These are phyloP conservation scores for Ophiostoma angusticollis DNA, from an alignment of 2,329 filamentous ascomycete genomes.

Conservation along the genomic window DNA sequence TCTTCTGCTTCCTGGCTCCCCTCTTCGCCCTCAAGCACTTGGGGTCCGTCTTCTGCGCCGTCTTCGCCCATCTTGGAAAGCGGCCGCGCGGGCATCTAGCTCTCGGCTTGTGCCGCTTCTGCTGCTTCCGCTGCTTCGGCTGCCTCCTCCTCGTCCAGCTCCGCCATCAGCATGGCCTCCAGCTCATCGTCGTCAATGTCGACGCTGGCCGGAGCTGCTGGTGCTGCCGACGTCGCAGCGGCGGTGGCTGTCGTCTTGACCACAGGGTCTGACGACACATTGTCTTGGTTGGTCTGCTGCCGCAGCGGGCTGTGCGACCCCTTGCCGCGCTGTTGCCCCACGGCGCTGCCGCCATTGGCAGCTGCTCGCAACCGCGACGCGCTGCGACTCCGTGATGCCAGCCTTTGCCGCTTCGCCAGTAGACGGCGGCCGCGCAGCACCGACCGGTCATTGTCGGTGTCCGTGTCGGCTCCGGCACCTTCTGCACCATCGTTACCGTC, in stretches of 20 bases:
- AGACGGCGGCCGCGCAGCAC: conserved; percentile 23
- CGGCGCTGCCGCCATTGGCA: conserved; percentile 20
- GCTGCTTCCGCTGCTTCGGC: conserved; percentile 10
- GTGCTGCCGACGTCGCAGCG: background rate
- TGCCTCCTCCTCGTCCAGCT: conserved; percentile 36
- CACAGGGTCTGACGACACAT: conserved; percentile 1
- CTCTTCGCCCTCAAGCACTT: background rate
- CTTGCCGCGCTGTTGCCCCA: background rate
- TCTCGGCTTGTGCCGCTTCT: background rate
- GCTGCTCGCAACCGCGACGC: conserved; percentile 28
- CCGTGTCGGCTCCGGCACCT: conserved; percentile 18
- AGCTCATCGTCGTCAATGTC: conserved; percentile 42
- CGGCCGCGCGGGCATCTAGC: conserved; percentile 8
- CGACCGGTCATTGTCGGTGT: conserved; percentile 20
- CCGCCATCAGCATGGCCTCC: conserved; percentile 50
- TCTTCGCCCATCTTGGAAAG: background rate
- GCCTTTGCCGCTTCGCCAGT: conserved; percentile 38
- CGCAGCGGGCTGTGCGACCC: conserved; percentile 24
- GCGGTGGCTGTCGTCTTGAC: background rate
- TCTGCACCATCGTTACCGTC: no score
- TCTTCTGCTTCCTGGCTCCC: background rate
- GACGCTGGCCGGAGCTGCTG: conserved; percentile 12
- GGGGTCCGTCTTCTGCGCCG: background rate
- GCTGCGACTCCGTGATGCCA: conserved; percentile 30
- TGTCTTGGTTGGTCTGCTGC: conserved; percentile 19